A percentile compares a stretch with the other conserved stretches of the same genome.
Conservation (phyloP, 805 yeast species). For the Yarrowia porcina region DNA sequence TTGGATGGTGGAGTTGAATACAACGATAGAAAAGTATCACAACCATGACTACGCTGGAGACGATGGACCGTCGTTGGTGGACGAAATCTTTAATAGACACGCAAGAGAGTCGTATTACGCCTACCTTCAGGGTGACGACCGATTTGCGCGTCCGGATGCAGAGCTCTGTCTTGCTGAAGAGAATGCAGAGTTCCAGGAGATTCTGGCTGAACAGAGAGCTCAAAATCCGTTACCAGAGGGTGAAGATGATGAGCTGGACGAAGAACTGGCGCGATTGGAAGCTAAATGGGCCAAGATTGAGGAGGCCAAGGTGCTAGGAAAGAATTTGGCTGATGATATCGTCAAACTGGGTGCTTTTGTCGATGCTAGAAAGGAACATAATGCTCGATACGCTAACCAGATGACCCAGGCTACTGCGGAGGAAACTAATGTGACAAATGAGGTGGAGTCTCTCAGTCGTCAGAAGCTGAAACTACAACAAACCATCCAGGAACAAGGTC, state of each 20-base stretch:
- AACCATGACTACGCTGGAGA: constrained; percentile 38
- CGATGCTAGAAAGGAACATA: constrained; percentile 61
- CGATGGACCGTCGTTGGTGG: constrained; percentile 26
- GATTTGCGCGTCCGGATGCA: constrained; percentile 20
- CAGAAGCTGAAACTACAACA: constrained; percentile 44
- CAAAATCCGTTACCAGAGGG: constrained; percentile 32
- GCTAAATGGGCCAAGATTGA: constrained; percentile 54
- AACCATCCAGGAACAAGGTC: constrained; percentile 52
- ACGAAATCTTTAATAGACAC: constrained; percentile 33
- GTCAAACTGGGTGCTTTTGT: constrained; percentile 69
- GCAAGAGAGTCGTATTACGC: constrained; percentile 11
- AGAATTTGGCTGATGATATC: constrained; percentile 67
- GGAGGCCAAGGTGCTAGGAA: constrained; percentile 53
- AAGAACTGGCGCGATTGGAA: constrained; percentile 57
- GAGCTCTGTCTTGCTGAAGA: constrained; percentile 20
- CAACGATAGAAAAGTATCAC: constrained; percentile 44
- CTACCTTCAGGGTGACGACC: constrained; percentile 18
- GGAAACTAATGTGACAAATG: constrained; percentile 33
- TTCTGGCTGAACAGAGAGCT: constrained; percentile 6
- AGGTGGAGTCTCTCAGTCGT: constrained; percentile 43
- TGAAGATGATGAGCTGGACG: constrained; percentile 47
- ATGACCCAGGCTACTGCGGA: constrained; percentile 58
- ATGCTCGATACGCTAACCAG: constrained; percentile 59
- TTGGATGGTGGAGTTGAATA: constrained; percentile 68
- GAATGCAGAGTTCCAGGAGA: constrained; percentile 19